phyloP scores from a whole-genome alignment of 2,329 filamentous ascomycete species.

The Allantophomopsis lycopodina region DNA sequence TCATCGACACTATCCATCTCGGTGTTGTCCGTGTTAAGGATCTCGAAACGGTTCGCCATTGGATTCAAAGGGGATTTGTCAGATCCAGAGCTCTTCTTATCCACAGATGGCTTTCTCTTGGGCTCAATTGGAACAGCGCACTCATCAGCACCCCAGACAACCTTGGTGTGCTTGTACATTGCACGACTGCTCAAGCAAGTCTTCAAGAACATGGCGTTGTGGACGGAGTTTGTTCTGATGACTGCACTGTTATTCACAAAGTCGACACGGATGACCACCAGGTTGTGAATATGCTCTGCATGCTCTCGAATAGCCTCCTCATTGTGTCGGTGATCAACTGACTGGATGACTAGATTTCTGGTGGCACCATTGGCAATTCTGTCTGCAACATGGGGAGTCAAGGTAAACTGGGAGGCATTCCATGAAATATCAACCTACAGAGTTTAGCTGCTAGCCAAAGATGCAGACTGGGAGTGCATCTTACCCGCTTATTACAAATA shows the following conservation, averaged over 20 bases:
- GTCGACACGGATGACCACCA: constrained; percentile 52
- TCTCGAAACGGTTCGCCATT: constrained; percentile 45
- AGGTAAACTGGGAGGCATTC: constrained; percentile 56
- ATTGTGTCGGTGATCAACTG: constrained; percentile 42
- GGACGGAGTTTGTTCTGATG: constrained; percentile 65
- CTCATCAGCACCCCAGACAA: constrained; percentile 62
- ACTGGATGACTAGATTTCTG: constrained; percentile 59
- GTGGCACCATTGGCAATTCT: constrained; percentile 55
- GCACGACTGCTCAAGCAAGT: constrained; percentile 63
- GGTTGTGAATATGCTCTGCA: constrained; percentile 70
- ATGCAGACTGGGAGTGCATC: constrained; percentile 11
- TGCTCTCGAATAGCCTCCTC: constrained; percentile 55
- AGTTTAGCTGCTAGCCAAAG: background rate
- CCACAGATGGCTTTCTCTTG: too few species aligned
- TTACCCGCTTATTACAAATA: constrained; percentile 52
- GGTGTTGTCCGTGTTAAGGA: constrained; percentile 36
- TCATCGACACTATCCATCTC: constrained; percentile 15
- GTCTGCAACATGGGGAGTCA: constrained; percentile 46
- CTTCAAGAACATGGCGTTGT: constrained; percentile 60
- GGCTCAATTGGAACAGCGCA: constrained; percentile 31
- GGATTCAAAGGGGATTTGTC: constrained; percentile 19
- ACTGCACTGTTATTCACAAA: constrained; percentile 46
- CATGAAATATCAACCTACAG: constrained; percentile 52
- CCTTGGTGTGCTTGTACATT: constrained; percentile 55
- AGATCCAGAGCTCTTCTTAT: constrained; percentile 9